Evolutionary conservation across 2,329 filamentous ascomycete genomes (phyloP), one percentile per base, ranked within the genome.

Genomic region (Apiospora koreana): DNA sequence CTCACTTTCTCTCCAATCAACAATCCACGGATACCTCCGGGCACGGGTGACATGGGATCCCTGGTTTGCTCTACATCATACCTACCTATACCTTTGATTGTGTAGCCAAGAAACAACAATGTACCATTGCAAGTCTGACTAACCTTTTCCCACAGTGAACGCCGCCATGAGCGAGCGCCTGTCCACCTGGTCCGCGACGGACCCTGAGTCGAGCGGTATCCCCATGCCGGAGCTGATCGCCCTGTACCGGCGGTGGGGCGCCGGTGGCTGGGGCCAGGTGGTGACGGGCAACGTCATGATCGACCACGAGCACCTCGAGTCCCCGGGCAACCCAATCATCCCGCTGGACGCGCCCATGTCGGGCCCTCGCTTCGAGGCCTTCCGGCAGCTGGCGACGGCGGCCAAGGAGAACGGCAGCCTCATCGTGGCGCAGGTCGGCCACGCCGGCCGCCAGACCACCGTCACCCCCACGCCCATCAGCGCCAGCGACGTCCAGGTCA

Each of bases 141-240:
- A 3, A 31, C 0, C 54, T 28, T n/a, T 9, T 1, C 18, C 18
- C 2, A 12, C 54, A 62, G 78, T 92, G 73, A 93, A 93, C 79
- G 89, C 83, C 7, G 87, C 91, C 54, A 92, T 93, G 90, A 88
- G 87, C 1, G 91, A 93, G 77, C 82, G 86, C 9, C 80, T 92
- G 18, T 87, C 89, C 0, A 88, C 86, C 6, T 93, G 88, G 88
- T 83, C 87, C 70, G 81, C 86, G 8, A 84, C 84, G 31, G 83
- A 88, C 69, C 74, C 87, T 10, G 79, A 84, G 28, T 83, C 83
- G 3, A 85, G 90, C 54, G 83, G 83, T 0, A 74, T 84, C 28
- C 83, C 82, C 1, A 79, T 80, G 3, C 73, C 78, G 41, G 78
- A 83, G 62, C 74, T 81, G 25, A 76, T 88, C 74, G 86, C 89